Percentiles rank a stretch among this genome's conserved stretches.
phyloP scores from a whole-genome alignment of 768 basidiomycete genomes.

The Steccherinum ochraceum region DNA sequence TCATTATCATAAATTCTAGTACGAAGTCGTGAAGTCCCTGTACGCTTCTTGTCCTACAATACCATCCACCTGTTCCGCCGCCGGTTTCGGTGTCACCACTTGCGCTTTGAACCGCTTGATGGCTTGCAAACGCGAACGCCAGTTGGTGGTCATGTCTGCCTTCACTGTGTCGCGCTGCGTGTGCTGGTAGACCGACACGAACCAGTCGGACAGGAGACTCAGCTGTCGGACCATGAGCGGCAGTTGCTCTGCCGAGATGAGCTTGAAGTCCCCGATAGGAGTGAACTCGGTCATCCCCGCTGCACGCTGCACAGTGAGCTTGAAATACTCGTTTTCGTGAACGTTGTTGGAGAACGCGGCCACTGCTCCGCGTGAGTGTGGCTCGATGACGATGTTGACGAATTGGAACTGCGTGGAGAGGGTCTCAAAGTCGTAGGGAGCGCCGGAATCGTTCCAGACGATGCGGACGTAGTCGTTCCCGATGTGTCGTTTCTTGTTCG shows the following conservation, averaged over 20 bases:
- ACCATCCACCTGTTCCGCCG: conserved; percentile 17
- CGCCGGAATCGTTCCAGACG: conserved; percentile 97
- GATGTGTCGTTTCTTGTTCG: conserved; percentile 90
- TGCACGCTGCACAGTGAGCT: conserved; percentile 84
- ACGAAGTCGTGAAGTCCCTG: conserved; percentile 25
- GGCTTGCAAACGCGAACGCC: conserved; percentile 73
- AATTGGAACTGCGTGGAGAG: conserved; percentile 92
- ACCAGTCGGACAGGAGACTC: conserved; percentile 83
- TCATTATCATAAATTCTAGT: conserved; percentile 8
- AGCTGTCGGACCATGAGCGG: conserved; percentile 87
- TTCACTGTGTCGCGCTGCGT: conserved; percentile 66
- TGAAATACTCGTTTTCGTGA: conserved; percentile 95
- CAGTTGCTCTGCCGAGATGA: conserved; percentile 83
- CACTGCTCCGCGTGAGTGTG: conserved; percentile 79
- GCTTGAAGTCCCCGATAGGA: conserved; percentile 89
- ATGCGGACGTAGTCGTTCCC: conserved; percentile 97
- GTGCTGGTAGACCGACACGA: conserved; percentile 74
- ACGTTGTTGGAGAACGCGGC: conserved; percentile 79
- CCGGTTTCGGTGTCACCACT: conserved; percentile 13
- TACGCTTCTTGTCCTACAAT: conserved; percentile 23
- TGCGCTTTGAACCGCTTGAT: conserved; percentile 59
- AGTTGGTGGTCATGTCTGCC: conserved; percentile 83
- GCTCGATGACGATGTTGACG: conserved; percentile 95
- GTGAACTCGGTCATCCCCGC: conserved; percentile 91
- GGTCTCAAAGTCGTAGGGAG: conserved; percentile 85